A percentile compares a stretch with the other conserved stretches of the same genome.
phyloP scores from a whole-genome alignment of 257 asterid species.

The Linderniella brevidens region DNA sequence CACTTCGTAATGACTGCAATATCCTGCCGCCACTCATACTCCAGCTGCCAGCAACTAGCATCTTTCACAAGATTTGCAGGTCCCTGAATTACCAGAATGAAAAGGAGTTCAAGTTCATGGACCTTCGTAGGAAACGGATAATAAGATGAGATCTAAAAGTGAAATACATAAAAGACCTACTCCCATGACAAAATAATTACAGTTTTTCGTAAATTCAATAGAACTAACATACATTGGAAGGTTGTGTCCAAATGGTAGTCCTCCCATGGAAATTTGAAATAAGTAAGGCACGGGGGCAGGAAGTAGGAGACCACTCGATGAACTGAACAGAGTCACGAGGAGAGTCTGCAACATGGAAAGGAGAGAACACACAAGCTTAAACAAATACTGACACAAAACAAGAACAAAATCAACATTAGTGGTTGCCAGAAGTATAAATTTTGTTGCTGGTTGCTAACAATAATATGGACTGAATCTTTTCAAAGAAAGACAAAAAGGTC shows the following conservation, averaged over 20 bases:
- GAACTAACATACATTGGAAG: constrained; percentile 59
- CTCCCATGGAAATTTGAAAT: constrained; percentile 94
- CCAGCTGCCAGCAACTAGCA: constrained; percentile 95
- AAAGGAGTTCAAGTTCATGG: neutral
- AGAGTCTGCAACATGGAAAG: constrained; percentile 45
- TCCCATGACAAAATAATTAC: neutral
- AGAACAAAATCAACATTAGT: constrained; percentile 2
- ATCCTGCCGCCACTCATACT: constrained; percentile 98
- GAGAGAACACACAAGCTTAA: neutral
- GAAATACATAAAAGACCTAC: constrained; percentile 5
- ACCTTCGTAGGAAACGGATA: neutral
- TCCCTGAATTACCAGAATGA: constrained; percentile 24
- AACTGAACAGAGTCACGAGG: constrained; percentile 97
- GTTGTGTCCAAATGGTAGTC: constrained; percentile 90
- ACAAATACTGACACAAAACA: constrained; percentile 6
- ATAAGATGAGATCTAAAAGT: neutral
- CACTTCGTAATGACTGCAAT: constrained; percentile 97
- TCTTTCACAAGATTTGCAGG: constrained; percentile 78
- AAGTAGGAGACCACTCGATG: constrained; percentile 96
- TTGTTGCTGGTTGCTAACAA: too few relatives aligned
- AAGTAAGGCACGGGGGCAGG: constrained; percentile 86
- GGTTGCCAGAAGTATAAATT: constrained; percentile 5
- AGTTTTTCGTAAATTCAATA: constrained; percentile 1
- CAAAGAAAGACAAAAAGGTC: too few relatives aligned
- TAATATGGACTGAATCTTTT: too few relatives aligned